Evolutionary conservation across 78 protist species (phyloP), one percentile per base, ranked within the genome.

Genomic region (Planoprotostelium fungivorum): DNA sequence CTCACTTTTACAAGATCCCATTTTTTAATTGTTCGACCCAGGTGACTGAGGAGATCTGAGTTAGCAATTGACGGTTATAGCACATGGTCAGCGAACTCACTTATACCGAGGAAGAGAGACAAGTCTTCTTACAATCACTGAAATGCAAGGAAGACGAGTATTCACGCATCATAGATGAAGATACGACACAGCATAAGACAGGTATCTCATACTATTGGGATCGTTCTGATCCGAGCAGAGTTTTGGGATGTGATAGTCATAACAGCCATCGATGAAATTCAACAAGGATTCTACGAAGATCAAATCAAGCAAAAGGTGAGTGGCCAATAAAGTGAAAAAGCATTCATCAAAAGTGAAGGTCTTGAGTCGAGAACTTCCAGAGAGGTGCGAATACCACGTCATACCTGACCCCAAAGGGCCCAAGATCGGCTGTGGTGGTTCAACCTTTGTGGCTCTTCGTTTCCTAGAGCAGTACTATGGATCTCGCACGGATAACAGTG

Each of bases 351-450:
- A n/a, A n/a, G n/a, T n/a, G n/a, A 91, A 91, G 51, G 89, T 34
- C 29, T 25, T 51, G 5, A 51, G 37, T 28, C 29, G 37, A 85
- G 37, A 63, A 37, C 86, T 91, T 28, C 94, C 94, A 28, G 36
- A 83, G 0, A 88, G 88, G 37, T 73, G 88, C 63, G 36, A 88
- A 0, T 91, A 91, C 36, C 34, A 51, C 51, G 94, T 91, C 28
- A 91, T 91, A 0, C 84, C 94, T 16, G 94, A 91, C 38, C 94
- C 94, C 1, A 0, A 63, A 16, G 94, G 94, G 35, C 86, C 85
- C 10, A 91, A 88, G 51, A 91, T 91, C 29, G 94, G 94, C 35
- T 91, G 94, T 84, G 94, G 94, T 39, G 94, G 94, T 25, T 91
- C 94, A 23, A 91, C 94, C 1, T 35, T 91, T 35, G 88, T 86